Evolutionary conservation across 768 basidiomycete species (phyloP).

Genomic region (Ephemerocybe angulata): DNA sequence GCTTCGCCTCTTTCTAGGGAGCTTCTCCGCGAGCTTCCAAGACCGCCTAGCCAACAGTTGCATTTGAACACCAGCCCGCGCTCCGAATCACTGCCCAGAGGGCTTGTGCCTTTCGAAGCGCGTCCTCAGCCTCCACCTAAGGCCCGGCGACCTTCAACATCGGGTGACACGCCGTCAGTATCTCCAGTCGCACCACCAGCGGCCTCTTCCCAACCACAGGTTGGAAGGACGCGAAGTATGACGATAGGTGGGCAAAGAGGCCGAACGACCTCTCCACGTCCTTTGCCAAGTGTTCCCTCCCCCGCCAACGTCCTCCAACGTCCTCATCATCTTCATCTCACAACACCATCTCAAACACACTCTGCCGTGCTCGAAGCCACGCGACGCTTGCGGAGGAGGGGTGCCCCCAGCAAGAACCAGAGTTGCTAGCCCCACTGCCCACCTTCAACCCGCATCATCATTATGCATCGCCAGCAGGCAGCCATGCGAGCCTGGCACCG

Average conservation of each 20-base stretch:
- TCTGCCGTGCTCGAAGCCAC: constrained; percentile 7
- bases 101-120: background rate
- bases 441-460: background rate
- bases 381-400: constrained; percentile 8
- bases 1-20: background rate
- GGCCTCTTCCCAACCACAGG: background rate
- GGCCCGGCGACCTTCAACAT: background rate
- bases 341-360: background rate
- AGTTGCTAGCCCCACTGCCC: background rate
- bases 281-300: constrained; percentile 2
- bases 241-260: constrained; percentile 1
- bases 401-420: background rate
- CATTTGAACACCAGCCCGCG: background rate
- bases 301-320: background rate
- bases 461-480: too few species aligned
- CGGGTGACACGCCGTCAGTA: background rate
- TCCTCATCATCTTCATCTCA: background rate
- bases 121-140: too few species aligned
- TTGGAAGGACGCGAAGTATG: constrained; percentile 5
- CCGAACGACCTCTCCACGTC: constrained; percentile 5
- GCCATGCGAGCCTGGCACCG: background rate
- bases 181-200: too few species aligned
- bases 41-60: background rate
- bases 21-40: background rate
- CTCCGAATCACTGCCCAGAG: background rate